phyloP scores from a whole-genome alignment of 257 asterid genomes.

The Nicotiana paniculata region DNA sequence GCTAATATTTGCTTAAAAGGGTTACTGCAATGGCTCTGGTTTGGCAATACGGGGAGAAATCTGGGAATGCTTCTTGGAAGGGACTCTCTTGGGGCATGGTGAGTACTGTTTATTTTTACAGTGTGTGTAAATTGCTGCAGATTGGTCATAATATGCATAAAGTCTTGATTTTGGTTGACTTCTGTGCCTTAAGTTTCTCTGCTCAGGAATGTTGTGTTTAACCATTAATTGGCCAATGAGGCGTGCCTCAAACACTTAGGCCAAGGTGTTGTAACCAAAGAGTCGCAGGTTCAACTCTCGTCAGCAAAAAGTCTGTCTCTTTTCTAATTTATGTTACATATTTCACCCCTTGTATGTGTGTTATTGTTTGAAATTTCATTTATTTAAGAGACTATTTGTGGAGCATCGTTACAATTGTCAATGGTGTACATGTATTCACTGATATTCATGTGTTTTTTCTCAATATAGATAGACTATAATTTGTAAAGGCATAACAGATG shows the following conservation, averaged over 20 bases:
- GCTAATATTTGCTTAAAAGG: slow-evolving; percentile 32
- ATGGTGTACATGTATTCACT: background rate
- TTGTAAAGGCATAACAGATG: background rate
- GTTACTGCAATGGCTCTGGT: slow-evolving; percentile 93
- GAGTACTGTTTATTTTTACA: slow-evolving; percentile 19
- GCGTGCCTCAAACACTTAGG: background rate
- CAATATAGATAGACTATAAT: background rate
- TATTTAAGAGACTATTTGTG: background rate
- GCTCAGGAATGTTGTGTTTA: background rate
- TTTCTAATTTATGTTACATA: background rate
- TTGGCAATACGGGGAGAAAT: slow-evolving; percentile 87
- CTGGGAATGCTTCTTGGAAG: slow-evolving; percentile 91
- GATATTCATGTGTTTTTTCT: background rate
- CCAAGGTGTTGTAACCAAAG: background rate
- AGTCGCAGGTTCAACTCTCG: background rate
- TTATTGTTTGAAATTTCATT: background rate
- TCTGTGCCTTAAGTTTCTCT: background rate
- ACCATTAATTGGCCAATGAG: background rate
- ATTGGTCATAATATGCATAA: background rate
- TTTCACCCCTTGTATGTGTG: background rate
- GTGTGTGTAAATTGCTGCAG: background rate
- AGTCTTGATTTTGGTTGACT: background rate
- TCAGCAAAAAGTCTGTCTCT: background rate
- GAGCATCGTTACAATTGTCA: background rate
- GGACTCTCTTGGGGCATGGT: slow-evolving; percentile 99